Conservation (phyloP, 1,139 yeast genomes). For the Scheffersomyces cryptocercus region DNA sequence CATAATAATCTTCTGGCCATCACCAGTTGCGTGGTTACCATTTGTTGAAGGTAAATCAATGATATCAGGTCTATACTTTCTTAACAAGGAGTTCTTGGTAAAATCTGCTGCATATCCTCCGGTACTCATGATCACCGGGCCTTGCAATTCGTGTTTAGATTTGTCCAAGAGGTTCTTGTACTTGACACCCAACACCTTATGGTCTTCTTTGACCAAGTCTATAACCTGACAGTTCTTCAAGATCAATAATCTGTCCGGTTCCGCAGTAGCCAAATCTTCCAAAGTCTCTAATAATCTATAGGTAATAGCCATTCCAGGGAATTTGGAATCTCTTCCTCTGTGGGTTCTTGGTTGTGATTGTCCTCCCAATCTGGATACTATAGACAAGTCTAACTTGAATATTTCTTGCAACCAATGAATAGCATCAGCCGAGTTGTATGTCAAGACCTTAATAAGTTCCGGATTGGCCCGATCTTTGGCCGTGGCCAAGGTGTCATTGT, state of each 20-base stretch:
- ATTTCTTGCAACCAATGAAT: slow-evolving; percentile 71
- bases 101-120: slow-evolving; percentile 77
- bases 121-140: slow-evolving; percentile 73
- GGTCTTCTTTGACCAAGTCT: slow-evolving; percentile 44
- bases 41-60: slow-evolving; percentile 69
- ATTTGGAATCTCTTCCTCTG: slow-evolving; percentile 63
- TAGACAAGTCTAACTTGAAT: slow-evolving; percentile 60
- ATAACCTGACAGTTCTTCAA: slow-evolving; percentile 57
- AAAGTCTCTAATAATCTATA: slow-evolving; percentile 58
- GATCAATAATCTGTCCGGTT: slow-evolving; percentile 55
- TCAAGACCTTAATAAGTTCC: slow-evolving; percentile 50
- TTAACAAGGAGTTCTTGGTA: slow-evolving; percentile 50
- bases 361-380: slow-evolving; percentile 72
- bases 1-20: slow-evolving; percentile 65
- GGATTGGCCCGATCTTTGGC: slow-evolving; percentile 65
- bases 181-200: slow-evolving; percentile 47
- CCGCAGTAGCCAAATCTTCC: slow-evolving; percentile 47
- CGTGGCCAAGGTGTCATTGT: slow-evolving; percentile 64
- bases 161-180: slow-evolving; percentile 43
- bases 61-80: slow-evolving; percentile 63
- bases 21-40: slow-evolving; percentile 76
- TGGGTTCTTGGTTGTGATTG: slow-evolving; percentile 76
- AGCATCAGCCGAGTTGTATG: slow-evolving; percentile 58
- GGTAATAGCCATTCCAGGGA: slow-evolving; percentile 80
- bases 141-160: slow-evolving; percentile 34